Evolutionary conservation across 768 basidiomycete genomes (phyloP).

Genomic region (Botryobasidium botryosum): DNA sequence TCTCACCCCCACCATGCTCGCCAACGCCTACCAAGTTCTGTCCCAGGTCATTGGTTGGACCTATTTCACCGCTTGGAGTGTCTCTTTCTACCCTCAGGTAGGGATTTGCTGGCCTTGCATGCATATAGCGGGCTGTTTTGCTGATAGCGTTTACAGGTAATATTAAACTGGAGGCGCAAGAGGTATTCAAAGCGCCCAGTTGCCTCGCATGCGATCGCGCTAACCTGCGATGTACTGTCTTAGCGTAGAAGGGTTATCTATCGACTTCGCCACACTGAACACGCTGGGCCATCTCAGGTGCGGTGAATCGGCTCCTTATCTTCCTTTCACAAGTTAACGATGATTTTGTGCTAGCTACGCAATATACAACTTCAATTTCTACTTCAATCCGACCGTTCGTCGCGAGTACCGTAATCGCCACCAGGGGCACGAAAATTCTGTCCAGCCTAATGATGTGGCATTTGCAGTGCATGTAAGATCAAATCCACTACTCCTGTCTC

Average conservation of each 20-base stretch:
- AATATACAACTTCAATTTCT: conserved; percentile 20
- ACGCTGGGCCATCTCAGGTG: conserved; percentile 17
- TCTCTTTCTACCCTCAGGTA: conserved; percentile 25
- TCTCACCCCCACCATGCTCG: neutral
- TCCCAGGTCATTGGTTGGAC: conserved; percentile 13
- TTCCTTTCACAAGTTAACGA: neutral
- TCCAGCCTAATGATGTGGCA: conserved; percentile 23
- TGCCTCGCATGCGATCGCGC: too few relatives aligned
- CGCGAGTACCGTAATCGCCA: conserved; percentile 22
- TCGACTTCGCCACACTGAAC: conserved; percentile 26
- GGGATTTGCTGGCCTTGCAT: too few relatives aligned
- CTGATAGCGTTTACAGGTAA: neutral
- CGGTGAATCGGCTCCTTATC: neutral
- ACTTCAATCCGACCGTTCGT: conserved; percentile 18
- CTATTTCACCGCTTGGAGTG: conserved; percentile 15
- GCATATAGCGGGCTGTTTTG: neutral
- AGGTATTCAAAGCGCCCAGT: conserved; percentile 14
- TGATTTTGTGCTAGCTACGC: conserved; percentile 8
- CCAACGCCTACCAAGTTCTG: conserved; percentile 1
- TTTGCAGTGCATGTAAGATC: conserved; percentile 22
- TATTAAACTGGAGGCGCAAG: conserved; percentile 22
- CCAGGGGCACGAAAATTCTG: conserved; percentile 21
- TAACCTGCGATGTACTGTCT: neutral
- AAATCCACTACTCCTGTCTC: neutral
- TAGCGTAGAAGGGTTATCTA: conserved; percentile 21